These are phyloP conservation scores for Penicillium psychrosexuale DNA, from an alignment of 2,329 filamentous ascomycete species.

Conservation along the genomic window DNA sequence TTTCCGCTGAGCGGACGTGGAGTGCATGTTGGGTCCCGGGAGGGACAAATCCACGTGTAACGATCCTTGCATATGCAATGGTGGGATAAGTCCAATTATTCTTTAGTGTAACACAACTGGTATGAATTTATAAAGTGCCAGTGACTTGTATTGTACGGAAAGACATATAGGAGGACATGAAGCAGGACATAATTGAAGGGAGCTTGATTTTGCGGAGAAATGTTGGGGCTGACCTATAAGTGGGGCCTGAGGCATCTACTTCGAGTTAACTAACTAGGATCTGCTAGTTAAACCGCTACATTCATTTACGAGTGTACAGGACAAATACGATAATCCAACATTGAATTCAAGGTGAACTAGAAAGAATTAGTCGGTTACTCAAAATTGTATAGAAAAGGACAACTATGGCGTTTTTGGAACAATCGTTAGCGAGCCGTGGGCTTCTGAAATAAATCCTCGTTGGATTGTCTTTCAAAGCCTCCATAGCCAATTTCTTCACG, in stretches of 20 bases:
- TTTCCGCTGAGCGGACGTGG: conserved; percentile 26
- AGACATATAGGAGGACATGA: background rate
- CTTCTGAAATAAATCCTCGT: background rate
- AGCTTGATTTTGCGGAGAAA: conserved; percentile 14
- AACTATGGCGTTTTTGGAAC: background rate
- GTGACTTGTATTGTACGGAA: background rate
- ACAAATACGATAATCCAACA: background rate
- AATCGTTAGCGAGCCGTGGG: conserved; percentile 2
- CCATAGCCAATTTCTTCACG: background rate
- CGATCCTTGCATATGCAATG: conserved; percentile 13
- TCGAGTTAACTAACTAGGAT: background rate
- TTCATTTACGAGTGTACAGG: background rate
- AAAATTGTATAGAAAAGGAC: conserved; percentile 1
- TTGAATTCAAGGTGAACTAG: background rate
- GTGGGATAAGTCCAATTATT: no score
- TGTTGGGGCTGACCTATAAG: conserved; percentile 8
- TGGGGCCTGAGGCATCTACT: conserved; percentile 14
- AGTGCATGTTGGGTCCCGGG: conserved; percentile 28
- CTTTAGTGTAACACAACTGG: background rate
- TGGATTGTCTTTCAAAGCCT: background rate
- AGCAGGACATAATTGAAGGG: background rate
- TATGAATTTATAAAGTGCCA: background rate
- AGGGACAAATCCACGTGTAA: conserved; percentile 25
- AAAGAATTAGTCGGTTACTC: conserved; percentile 9
- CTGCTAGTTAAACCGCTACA: background rate